Conservation (phyloP, 305 asterid genomes). For the Fraxinus platypoda region DNA sequence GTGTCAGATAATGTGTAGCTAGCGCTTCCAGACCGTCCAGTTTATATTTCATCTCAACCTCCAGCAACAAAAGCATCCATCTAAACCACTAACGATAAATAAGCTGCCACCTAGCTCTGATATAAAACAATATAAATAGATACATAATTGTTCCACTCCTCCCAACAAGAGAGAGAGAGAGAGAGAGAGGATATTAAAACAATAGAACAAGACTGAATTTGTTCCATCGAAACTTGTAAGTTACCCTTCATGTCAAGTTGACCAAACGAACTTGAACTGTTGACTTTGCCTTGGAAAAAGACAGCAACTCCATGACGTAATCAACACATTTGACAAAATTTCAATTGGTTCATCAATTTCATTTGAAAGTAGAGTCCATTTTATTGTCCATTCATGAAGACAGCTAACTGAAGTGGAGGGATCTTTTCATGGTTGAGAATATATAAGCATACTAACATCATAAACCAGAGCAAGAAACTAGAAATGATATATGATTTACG, state of each 20-base stretch:
- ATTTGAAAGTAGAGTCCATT: not conserved
- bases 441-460: not conserved
- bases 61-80: not conserved
- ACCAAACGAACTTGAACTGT: not conserved
- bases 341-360: not conserved
- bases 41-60: not conserved
- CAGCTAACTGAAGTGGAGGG: not conserved
- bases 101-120: not conserved
- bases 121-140: too few relatives aligned
- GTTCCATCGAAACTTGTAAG: not conserved
- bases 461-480: not conserved
- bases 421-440: not conserved
- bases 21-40: not conserved
- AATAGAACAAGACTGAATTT: not conserved
- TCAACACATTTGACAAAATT: not conserved
- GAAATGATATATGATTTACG: not conserved
- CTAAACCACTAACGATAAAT: not conserved
- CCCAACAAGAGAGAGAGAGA: too few relatives aligned
- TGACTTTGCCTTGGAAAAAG: not conserved
- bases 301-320: not conserved
- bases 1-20: not conserved
- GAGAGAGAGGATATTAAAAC: too few relatives aligned
- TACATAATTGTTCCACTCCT: too few relatives aligned
- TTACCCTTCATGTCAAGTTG: not conserved
- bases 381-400: not conserved